A percentile compares a stretch with the other conserved stretches of the same genome.
These are phyloP conservation scores for Phytophthora boehmeriae DNA, from an alignment of 352 stramenopile genomes.

Conservation along the genomic window DNA sequence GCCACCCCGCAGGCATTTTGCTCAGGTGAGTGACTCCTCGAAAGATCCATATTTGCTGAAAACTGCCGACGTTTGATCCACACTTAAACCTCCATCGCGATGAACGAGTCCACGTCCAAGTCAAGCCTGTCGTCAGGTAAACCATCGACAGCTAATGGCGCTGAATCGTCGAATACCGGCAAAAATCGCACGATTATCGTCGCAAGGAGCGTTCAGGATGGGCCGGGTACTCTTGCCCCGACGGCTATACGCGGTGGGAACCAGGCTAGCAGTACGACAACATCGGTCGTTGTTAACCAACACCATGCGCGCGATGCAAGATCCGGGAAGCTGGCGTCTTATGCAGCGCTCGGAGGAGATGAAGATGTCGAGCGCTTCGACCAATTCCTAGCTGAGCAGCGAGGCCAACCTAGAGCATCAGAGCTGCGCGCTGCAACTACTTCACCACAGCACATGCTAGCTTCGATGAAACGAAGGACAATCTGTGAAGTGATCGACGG, in stretches of 20 bases:
- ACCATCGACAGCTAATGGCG: conserved; percentile 41
- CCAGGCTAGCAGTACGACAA: neutral
- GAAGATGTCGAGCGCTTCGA: conserved; percentile 69
- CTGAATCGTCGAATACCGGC: conserved; percentile 11
- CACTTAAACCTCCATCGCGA: too few relatives aligned
- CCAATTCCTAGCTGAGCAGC: conserved; percentile 58
- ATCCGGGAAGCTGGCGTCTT: conserved; percentile 54
- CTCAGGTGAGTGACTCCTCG: conserved; percentile 3
- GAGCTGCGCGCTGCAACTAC: conserved; percentile 27
- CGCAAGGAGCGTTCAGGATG: conserved; percentile 41
- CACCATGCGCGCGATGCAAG: conserved; percentile 33
- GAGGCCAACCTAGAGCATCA: conserved; percentile 27
- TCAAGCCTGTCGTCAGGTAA: conserved; percentile 43
- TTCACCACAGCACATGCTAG: conserved; percentile 32
- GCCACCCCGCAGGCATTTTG: conserved; percentile 36
- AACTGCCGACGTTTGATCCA: conserved; percentile 27
- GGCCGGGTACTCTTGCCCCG: conserved; percentile 3
- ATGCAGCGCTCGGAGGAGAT: conserved; percentile 62
- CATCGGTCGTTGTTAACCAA: conserved; percentile 12
- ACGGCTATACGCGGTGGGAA: conserved; percentile 8
- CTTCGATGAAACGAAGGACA: conserved; percentile 49
- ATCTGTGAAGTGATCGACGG: conserved; percentile 18
- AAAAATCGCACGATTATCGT: conserved; percentile 66
- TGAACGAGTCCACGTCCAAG: conserved; percentile 52
- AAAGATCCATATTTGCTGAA: conserved; percentile 25